Conservation (phyloP, 192 early-diverging fungal genomes). For the Coemansia sp. region DNA sequence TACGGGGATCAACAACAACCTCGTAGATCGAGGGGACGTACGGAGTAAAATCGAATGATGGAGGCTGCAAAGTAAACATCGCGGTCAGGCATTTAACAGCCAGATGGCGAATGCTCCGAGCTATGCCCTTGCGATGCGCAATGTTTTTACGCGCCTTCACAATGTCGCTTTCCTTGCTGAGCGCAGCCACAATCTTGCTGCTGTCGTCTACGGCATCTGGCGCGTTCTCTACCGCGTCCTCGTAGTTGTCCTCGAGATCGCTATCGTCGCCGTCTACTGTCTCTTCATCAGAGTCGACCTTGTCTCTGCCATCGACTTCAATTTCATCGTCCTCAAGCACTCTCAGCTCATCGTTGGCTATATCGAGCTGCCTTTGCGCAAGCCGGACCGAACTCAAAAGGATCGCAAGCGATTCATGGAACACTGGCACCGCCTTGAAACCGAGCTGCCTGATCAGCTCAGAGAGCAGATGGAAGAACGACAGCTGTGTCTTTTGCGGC, state of each 20-base stretch:
- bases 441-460: conserved; percentile 87
- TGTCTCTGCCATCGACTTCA: conserved; percentile 1
- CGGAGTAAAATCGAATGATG: conserved; percentile 71
- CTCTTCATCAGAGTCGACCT: not conserved
- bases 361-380: conserved; percentile 61
- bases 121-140: conserved; percentile 23
- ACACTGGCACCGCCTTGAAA: conserved; percentile 65
- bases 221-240: conserved; percentile 11
- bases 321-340: conserved; percentile 22
- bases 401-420: conserved; percentile 72
- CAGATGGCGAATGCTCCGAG: conserved; percentile 60
- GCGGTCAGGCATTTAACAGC: conserved; percentile 73
- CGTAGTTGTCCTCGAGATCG: not conserved
- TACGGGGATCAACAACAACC: conserved; percentile 66
- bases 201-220: not conserved
- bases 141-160: conserved; percentile 12
- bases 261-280: not conserved
- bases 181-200: not conserved
- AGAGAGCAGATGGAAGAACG: conserved; percentile 75
- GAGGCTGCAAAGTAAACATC: conserved; percentile 65
- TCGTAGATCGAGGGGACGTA: conserved; percentile 77
- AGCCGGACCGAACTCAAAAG: conserved; percentile 71
- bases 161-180: not conserved
- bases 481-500: conserved; percentile 63
- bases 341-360: conserved; percentile 37